phyloP scores from a whole-genome alignment of 2,329 filamentous ascomycete genomes.

The Didymella sp. region DNA sequence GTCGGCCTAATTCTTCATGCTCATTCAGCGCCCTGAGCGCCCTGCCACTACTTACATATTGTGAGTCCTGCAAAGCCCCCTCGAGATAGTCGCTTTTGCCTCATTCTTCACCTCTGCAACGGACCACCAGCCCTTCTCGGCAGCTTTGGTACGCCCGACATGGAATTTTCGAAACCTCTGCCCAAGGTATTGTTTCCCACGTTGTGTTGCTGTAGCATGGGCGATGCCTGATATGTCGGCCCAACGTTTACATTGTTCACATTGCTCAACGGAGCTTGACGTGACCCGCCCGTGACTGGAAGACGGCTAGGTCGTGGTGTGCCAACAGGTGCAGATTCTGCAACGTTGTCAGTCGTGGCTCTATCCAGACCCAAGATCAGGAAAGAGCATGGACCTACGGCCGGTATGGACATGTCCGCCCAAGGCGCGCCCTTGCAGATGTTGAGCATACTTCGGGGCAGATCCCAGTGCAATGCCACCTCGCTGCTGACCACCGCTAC shows the following conservation, averaged over 20 bases:
- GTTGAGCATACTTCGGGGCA: conserved; percentile 26
- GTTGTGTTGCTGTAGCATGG: conserved; percentile 42
- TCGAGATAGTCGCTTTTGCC: neutral
- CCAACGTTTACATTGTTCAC: conserved; percentile 24
- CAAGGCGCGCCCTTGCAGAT: conserved; percentile 29
- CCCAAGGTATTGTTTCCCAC: conserved; percentile 29
- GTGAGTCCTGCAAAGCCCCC: too few species aligned
- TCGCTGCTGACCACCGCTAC: conserved; percentile 34
- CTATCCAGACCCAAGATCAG: too few species aligned
- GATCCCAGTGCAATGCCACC: conserved; percentile 26
- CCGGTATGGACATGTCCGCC: conserved; percentile 23
- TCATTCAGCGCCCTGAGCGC: neutral
- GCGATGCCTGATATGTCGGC: conserved; percentile 40
- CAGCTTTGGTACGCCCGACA: conserved; percentile 37
- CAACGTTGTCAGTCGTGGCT: neutral
- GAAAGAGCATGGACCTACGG: conserved; percentile 28
- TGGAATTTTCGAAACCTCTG: conserved; percentile 34
- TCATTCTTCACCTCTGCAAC: conserved; percentile 11
- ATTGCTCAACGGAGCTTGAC: conserved; percentile 33
- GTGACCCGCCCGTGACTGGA: conserved; percentile 38
- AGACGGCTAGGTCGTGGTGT: conserved; percentile 43
- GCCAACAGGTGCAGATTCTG: conserved; percentile 34
- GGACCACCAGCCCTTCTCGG: conserved; percentile 34
- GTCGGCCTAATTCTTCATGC: too few species aligned
- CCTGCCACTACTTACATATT: neutral